Base-by-base conservation (phyloP, 805 yeast genomes). In the Saccharomycopsis fermentans region DNA sequence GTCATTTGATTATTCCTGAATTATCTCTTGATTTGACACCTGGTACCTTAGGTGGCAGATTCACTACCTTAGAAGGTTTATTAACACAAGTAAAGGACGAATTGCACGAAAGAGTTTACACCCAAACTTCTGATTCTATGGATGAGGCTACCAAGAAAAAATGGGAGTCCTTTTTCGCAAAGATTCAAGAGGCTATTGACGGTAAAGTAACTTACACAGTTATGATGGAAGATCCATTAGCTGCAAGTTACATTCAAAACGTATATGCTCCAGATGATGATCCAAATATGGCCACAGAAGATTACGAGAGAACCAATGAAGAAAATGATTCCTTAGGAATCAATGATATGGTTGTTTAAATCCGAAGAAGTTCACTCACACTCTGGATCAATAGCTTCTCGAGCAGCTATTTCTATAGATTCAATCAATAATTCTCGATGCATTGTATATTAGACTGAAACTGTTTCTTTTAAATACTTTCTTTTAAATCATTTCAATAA, bases 201-300 rank as follows among this genome's bases (percentile, higher is more conserved):
- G 99, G 98, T 52, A 82, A 87, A 63, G 75, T 81, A 52, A 82
- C 85, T 59, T 91, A 94, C 73, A 92, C 97, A 0, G 79, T 94
- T 37, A 70, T 81, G 48, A 87, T 94, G 95, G 90, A 84, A 63
- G 99, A 94, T 72, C 99, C 99, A 6, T 74, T 94, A 66, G 96
- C 97, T 19, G 86, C 96, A 4, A 90, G 97, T 0, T 94, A 94
- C 68, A 87, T 94, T 63, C 99, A 94, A 73, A 94, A 94, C 69
- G 94, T 92, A n/a, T 94, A 91, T 69, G 99, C 99, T 37, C 99
- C 99, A 29, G 99, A 94, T 73, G 81, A 81, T 48, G 99, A 94
- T 73, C 99, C 99, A 64, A 89, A 92, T 70, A 94, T 94, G 98
- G 77, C 71, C 48, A 81, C 87, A 61, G 96, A 87, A 73, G 97